Evolutionary conservation across 257 asterid species (phyloP).

Genomic region (Plectranthus barbatus): DNA sequence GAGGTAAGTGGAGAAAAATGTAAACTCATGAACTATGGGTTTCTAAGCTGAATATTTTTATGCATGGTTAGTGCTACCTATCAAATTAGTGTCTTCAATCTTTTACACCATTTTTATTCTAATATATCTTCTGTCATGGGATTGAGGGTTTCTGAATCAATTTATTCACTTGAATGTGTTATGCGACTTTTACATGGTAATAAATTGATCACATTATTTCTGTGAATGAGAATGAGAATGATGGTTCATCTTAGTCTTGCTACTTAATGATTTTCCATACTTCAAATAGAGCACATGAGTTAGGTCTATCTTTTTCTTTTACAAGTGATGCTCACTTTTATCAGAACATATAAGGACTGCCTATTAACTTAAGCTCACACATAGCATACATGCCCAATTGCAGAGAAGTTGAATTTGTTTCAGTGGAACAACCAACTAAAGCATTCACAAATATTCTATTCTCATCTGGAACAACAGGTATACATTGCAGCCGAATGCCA

Average conservation of each 20-base stretch:
- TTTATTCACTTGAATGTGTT: background rate
- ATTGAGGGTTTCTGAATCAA: background rate
- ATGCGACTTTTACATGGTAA: background rate
- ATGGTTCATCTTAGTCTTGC: background rate
- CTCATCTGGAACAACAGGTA: slow-evolving; percentile 99
- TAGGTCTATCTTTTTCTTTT: background rate
- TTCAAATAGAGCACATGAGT: background rate
- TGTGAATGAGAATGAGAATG: slow-evolving; percentile 1
- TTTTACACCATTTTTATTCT: background rate
- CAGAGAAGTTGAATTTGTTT: slow-evolving; percentile 76
- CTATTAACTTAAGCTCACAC: slow-evolving; percentile 17
- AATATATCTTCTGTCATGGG: background rate
- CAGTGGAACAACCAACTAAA: slow-evolving; percentile 60
- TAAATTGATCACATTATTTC: background rate
- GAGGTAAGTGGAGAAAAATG: background rate
- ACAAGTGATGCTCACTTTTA: background rate
- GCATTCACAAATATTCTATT: slow-evolving; percentile 87
- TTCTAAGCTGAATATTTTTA: background rate
- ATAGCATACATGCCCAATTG: slow-evolving; percentile 22
- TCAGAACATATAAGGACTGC: background rate
- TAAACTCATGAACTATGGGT: background rate
- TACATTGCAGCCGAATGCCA: slow-evolving; percentile 9
- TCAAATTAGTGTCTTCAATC: too few relatives aligned
- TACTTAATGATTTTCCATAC: background rate
- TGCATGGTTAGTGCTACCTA: background rate